Base-by-base conservation (phyloP, 2,329 filamentous ascomycete species). In the Cladophialophora exuberans region DNA sequence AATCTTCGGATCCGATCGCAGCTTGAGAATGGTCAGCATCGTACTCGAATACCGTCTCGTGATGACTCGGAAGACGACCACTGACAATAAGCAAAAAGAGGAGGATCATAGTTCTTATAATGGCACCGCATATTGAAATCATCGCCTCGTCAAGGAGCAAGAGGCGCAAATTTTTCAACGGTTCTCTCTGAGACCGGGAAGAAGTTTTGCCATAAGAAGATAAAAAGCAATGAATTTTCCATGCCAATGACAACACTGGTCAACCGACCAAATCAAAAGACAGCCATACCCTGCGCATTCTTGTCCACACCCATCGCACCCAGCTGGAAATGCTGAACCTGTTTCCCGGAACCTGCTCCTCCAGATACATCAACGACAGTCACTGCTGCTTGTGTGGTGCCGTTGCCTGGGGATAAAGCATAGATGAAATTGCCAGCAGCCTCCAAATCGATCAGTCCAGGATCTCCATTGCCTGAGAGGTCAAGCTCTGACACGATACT, bases 351-450 rank as follows among this genome's bases (percentile, higher is more conserved):
- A 7, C 65, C 46, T 7, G 35, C 60, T 5, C 69, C 67, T 23
- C 61, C 62, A 18, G 63, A 63, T 7, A 72, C 67, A 65, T 78
- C 74, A 38, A 77, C 62, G 1, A 78, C 75, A 4, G 66, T 69
- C 5, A 78, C 61, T 1, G 69, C 67, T 1, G 71, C 66, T 25
- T 58, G 44, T 0, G 54, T 69, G 1, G 66, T 69, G 7, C 76
- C 79, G 53, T 82, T 81, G 0, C 81, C 81, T 0, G 81, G 80
- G 2, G 74, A 73, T 3, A 87, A 66, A 0, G 79, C 82, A 64
- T 86, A 87, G 0, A 87, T 53, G 57, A 83, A 83, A 23, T 71
- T 69, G 0, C 84, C 83, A 0, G 73, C 73, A 0, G 78, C 76
- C 6, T 64, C 66, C 9, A 86, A 63, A 64, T 87, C 84, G 50